These are phyloP conservation scores for Pleurotus sapidus DNA, from an alignment of 768 basidiomycete species.

Conservation along the genomic window DNA sequence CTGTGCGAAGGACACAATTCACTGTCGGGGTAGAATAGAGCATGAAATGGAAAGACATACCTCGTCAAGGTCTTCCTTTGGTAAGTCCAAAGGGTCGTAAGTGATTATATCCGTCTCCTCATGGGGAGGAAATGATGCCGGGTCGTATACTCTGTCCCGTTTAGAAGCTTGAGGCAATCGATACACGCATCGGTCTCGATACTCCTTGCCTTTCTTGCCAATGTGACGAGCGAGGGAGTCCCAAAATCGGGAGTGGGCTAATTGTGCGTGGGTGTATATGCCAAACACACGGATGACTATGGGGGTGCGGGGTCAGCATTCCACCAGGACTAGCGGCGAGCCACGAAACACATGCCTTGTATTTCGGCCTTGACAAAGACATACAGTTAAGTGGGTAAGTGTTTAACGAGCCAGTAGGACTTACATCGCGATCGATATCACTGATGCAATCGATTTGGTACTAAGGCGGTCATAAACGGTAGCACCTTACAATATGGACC, in stretches of 20 bases:
- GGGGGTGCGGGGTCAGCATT: neutral
- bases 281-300: slow-evolving; percentile 35
- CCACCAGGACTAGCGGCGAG: neutral
- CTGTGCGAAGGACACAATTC: slow-evolving; percentile 22
- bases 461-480: slow-evolving; percentile 17
- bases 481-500: neutral
- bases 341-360: slow-evolving; percentile 19
- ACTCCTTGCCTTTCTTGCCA: slow-evolving; percentile 44
- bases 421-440: slow-evolving; percentile 29
- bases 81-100: slow-evolving; percentile 26
- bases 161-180: slow-evolving; percentile 10
- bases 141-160: slow-evolving; percentile 42
- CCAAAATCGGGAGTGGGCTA: slow-evolving; percentile 33
- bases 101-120: slow-evolving; percentile 20
- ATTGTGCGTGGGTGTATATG: slow-evolving; percentile 36
- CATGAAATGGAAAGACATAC: slow-evolving; percentile 22
- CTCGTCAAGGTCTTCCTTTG: slow-evolving; percentile 45
- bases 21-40: neutral
- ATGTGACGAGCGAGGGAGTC: slow-evolving; percentile 34
- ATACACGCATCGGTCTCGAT: slow-evolving; percentile 41
- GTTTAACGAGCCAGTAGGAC: slow-evolving; percentile 1
- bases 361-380: slow-evolving; percentile 20
- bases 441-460: slow-evolving; percentile 48
- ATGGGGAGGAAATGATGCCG: slow-evolving; percentile 49
- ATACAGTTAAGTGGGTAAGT: neutral